Evolutionary conservation across 495 filamentous ascomycete genomes (phyloP).

Genomic region (Hypoxylon intermedium): DNA sequence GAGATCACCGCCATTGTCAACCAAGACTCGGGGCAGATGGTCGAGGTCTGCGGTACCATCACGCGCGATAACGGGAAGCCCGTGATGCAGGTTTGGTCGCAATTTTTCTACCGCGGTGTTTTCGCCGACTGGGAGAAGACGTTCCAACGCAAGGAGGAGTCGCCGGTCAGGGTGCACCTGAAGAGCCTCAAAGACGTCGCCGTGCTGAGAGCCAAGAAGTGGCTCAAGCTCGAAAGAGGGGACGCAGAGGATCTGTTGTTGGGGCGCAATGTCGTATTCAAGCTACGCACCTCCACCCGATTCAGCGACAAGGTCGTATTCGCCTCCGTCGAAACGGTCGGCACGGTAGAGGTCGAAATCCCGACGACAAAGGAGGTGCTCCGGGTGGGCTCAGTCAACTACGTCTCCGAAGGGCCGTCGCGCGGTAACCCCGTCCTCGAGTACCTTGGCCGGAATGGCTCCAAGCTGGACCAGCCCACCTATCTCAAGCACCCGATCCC

Average conservation of each 20-base stretch:
- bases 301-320: slow-evolving; percentile 86
- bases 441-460: slow-evolving; percentile 80
- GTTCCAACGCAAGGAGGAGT: slow-evolving; percentile 86
- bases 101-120: slow-evolving; percentile 85
- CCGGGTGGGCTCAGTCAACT: slow-evolving; percentile 84
- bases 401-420: slow-evolving; percentile 70
- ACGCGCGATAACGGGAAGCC: slow-evolving; percentile 68
- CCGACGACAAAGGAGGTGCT: slow-evolving; percentile 82
- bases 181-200: slow-evolving; percentile 80
- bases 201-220: slow-evolving; percentile 84
- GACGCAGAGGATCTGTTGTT: slow-evolving; percentile 76
- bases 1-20: slow-evolving; percentile 90
- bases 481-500: slow-evolving; percentile 88
- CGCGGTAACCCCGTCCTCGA: slow-evolving; percentile 88
- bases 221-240: slow-evolving; percentile 70
- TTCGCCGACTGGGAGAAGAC: slow-evolving; percentile 86
- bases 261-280: slow-evolving; percentile 83
- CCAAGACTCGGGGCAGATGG: slow-evolving; percentile 89
- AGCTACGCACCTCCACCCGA: slow-evolving; percentile 75
- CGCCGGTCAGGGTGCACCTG: slow-evolving; percentile 79
- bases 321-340: slow-evolving; percentile 79
- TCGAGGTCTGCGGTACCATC: slow-evolving; percentile 88
- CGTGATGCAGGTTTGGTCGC: slow-evolving; percentile 88
- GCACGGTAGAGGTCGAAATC: slow-evolving; percentile 82
- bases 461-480: slow-evolving; percentile 85